Evolutionary conservation across 148 eudicot species (phyloP).

Genomic region (Cornus kousa): DNA sequence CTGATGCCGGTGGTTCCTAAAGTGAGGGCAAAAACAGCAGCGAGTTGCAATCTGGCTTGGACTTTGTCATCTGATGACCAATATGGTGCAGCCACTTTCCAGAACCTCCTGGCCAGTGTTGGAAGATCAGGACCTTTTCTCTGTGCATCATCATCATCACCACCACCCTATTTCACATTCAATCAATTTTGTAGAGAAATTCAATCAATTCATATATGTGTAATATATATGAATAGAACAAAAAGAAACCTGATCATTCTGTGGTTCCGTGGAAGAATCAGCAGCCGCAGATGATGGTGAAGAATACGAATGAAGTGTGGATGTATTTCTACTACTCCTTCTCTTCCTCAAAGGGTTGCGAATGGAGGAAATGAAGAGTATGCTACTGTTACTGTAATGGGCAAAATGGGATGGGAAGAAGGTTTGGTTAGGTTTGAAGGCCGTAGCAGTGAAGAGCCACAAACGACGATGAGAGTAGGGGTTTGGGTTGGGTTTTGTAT

Average conservation of each 20-base stretch:
- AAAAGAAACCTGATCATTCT: background rate
- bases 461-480: background rate
- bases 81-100: slow-evolving; percentile 94
- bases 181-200: too few relatives aligned
- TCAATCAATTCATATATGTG: background rate
- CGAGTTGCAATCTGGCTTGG: slow-evolving; percentile 74
- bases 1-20: slow-evolving; percentile 91
- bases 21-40: slow-evolving; percentile 85
- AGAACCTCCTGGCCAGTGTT: slow-evolving; percentile 64
- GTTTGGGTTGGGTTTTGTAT: too few relatives aligned
- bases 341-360: background rate
- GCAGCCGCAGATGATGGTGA: background rate
- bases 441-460: background rate
- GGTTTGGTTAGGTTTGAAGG: background rate
- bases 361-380: background rate
- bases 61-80: slow-evolving; percentile 87
- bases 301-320: slow-evolving; percentile 2
- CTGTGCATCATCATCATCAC: slow-evolving; percentile 19
- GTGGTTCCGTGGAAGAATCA: slow-evolving; percentile 5
- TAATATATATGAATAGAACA: background rate
- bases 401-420: background rate
- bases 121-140: slow-evolving; percentile 61
- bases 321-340: background rate
- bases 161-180: too few relatives aligned
- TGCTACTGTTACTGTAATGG: background rate